Percentiles rank a stretch among this genome's conserved stretches.
Evolutionary conservation across 2,329 filamentous ascomycete species (phyloP).

Genomic region (Davidsoniella virescens): DNA sequence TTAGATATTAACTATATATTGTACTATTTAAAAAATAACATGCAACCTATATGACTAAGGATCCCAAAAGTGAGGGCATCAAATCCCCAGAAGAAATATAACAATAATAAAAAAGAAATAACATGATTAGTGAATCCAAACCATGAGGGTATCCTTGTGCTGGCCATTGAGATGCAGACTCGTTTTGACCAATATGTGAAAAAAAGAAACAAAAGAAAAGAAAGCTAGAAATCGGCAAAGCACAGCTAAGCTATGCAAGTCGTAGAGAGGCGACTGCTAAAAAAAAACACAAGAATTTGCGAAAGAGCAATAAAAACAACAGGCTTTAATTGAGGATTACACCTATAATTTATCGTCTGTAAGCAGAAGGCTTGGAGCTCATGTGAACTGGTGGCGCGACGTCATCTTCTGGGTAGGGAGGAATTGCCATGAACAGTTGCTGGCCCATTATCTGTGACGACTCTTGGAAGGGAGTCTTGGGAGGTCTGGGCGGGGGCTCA

Average conservation of each 20-base stretch:
- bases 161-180: no score
- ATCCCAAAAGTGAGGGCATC: no score
- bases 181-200: not conserved
- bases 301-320: not conserved
- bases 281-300: not conserved
- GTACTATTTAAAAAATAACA: no score
- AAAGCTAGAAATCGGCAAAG: not conserved
- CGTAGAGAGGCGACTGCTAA: not conserved
- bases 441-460: not conserved
- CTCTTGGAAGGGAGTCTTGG: slow-evolving; percentile 57
- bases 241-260: not conserved
- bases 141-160: no score
- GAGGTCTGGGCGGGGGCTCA: slow-evolving; percentile 55
- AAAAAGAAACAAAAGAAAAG: not conserved
- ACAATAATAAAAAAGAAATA: no score
- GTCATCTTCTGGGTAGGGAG: slow-evolving; percentile 65
- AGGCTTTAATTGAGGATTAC: slow-evolving; percentile 14
- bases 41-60: no score
- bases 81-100: no score
- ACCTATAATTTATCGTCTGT: slow-evolving; percentile 25
- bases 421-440: slow-evolving; percentile 17
- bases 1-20: no score
- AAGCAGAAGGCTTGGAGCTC: slow-evolving; percentile 62
- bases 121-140: no score
- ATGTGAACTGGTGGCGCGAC: slow-evolving; percentile 67